phyloP scores from a whole-genome alignment of 192 early-diverging fungal species.

The Backusella tarrabulga region DNA sequence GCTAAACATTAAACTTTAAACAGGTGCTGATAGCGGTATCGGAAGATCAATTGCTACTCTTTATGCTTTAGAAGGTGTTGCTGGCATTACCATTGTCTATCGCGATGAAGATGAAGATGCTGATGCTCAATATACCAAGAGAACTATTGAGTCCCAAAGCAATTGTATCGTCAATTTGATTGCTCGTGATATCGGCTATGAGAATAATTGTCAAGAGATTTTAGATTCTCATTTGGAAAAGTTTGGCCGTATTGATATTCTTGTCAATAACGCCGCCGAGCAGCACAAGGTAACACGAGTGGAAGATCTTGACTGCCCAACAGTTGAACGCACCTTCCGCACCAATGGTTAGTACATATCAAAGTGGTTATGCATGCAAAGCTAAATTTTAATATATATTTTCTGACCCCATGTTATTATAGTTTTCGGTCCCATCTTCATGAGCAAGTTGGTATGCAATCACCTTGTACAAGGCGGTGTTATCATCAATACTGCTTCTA shows the following conservation, averaged over 20 bases:
- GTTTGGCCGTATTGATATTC: slow-evolving; percentile 43
- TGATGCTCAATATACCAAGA: slow-evolving; percentile 47
- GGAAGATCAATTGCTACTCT: slow-evolving; percentile 52
- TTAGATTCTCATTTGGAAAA: slow-evolving; percentile 36
- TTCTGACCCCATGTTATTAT: not conserved
- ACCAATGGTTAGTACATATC: slow-evolving; percentile 26
- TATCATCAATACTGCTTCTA: slow-evolving; percentile 53
- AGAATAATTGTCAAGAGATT: slow-evolving; percentile 40
- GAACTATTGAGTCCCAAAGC: slow-evolving; percentile 35
- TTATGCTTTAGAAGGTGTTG: slow-evolving; percentile 47
- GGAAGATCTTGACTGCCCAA: slow-evolving; percentile 36
- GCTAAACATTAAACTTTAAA: not conserved
- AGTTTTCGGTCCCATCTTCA: slow-evolving; percentile 49
- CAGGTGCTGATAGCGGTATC: slow-evolving; percentile 49
- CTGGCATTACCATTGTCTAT: slow-evolving; percentile 51
- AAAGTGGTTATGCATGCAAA: not conserved
- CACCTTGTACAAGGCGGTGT: slow-evolving; percentile 41
- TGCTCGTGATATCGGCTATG: slow-evolving; percentile 39
- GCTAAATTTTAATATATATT: not conserved
- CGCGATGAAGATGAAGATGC: slow-evolving; percentile 52
- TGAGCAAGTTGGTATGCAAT: slow-evolving; percentile 45
- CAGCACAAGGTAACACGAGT: slow-evolving; percentile 40
- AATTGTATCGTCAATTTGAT: slow-evolving; percentile 34
- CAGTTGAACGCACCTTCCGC: slow-evolving; percentile 50
- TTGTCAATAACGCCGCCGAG: slow-evolving; percentile 46